Percentiles rank a stretch among this genome's conserved stretches.
phyloP scores from a whole-genome alignment of 768 basidiomycete genomes.

The Tylopilus sp. region DNA sequence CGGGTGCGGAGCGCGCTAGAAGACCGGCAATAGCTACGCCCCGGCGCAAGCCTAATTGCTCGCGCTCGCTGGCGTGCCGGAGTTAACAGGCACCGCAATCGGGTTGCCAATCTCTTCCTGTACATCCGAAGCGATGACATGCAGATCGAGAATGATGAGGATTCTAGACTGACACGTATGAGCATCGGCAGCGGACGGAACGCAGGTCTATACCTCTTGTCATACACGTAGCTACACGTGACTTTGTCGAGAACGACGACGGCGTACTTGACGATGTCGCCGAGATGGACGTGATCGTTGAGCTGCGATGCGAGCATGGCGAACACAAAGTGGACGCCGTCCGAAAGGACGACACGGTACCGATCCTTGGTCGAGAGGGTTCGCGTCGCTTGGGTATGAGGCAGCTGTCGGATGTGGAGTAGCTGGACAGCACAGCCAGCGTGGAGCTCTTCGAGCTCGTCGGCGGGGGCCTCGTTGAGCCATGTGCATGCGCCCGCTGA shows the following conservation, averaged over 20 bases:
- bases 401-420: conserved; percentile 77
- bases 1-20: no score
- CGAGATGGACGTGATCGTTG: conserved; percentile 67
- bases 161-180: conserved; percentile 45
- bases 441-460: conserved; percentile 27
- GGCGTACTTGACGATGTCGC: conserved; percentile 58
- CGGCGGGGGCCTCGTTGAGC: conserved; percentile 39
- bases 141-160: conserved; percentile 71
- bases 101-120: conserved; percentile 79
- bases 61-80: no score
- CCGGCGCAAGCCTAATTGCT: no score
- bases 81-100: conserved; percentile 35
- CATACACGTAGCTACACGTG: conserved; percentile 79
- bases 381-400: conserved; percentile 25
- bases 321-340: conserved; percentile 82
- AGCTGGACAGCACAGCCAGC: conserved; percentile 63
- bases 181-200: neutral
- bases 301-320: conserved; percentile 94
- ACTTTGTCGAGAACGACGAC: conserved; percentile 70
- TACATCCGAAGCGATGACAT: conserved; percentile 47
- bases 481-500: conserved; percentile 54
- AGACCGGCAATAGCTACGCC: no score
- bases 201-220: conserved; percentile 54
- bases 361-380: conserved; percentile 44
- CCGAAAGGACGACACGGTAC: conserved; percentile 83